Percentiles rank a stretch among this genome's conserved stretches.
Conservation (phyloP, 768 basidiomycete species). For the Suillus decipiens region DNA sequence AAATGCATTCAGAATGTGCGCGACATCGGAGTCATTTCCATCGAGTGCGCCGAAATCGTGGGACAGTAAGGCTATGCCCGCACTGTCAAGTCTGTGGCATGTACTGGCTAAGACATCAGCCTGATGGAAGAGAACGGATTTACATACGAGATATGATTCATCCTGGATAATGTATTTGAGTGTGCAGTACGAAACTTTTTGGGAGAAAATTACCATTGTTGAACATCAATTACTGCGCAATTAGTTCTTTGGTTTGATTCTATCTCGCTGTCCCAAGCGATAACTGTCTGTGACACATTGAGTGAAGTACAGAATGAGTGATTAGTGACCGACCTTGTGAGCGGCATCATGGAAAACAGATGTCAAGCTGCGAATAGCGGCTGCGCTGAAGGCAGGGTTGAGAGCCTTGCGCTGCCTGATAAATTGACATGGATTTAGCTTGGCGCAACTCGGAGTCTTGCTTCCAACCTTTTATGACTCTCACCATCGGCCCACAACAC, state of each 20-base stretch:
- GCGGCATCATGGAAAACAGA: conserved; percentile 52
- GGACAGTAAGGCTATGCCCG: conserved; percentile 47
- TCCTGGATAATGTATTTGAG: background rate
- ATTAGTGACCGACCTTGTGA: conserved; percentile 41
- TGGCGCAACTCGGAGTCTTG: too few relatives aligned
- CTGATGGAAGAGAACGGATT: background rate
- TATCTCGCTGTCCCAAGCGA: background rate
- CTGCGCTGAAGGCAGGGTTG: conserved; percentile 54
- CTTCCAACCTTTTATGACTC: conserved; percentile 10
- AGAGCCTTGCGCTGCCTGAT: conserved; percentile 50
- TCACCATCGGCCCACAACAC: conserved; percentile 35
- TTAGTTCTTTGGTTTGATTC: background rate
- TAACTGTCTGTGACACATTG: background rate
- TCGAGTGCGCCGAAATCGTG: conserved; percentile 46
- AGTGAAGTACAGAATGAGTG: background rate
- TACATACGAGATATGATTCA: background rate
- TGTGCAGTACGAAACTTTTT: background rate
- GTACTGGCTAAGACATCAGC: background rate
- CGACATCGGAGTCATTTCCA: conserved; percentile 32
- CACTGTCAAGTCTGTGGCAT: conserved; percentile 40
- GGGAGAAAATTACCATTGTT: background rate
- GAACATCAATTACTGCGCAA: background rate
- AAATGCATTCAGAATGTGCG: conserved; percentile 28
- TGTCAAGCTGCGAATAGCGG: conserved; percentile 47
- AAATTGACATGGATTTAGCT: background rate